phyloP scores from a whole-genome alignment of 2,329 filamentous ascomycete genomes.

The Aspergillus tanneri region DNA sequence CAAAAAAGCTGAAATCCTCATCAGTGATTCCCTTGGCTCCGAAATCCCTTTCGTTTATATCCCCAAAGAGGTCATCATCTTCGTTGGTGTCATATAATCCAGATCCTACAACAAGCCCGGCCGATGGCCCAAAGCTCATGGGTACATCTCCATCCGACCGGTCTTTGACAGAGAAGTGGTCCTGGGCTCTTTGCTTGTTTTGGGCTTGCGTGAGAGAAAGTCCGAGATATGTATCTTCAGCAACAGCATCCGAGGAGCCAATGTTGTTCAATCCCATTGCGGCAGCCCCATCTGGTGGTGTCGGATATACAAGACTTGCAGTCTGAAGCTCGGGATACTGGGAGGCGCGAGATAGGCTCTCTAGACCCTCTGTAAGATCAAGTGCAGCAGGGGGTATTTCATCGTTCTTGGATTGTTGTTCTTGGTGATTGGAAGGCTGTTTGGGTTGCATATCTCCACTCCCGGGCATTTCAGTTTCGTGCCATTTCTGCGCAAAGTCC shows the following conservation, averaged over 20 bases:
- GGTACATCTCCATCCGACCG: constrained; percentile 20
- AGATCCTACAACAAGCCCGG: constrained; percentile 35
- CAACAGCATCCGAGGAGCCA: constrained; percentile 31
- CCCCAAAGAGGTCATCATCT: constrained; percentile 59
- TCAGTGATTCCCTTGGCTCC: constrained; percentile 58
- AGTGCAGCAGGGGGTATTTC: constrained; percentile 24
- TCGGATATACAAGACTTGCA: constrained; percentile 52
- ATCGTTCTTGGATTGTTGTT: constrained; percentile 25
- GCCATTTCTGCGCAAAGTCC: constrained; percentile 45
- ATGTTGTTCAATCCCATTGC: constrained; percentile 30
- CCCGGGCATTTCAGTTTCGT: constrained; percentile 27
- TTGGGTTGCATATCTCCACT: constrained; percentile 19
- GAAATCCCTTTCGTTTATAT: constrained; percentile 56
- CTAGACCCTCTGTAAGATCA: constrained; percentile 31
- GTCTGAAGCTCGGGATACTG: constrained; percentile 43
- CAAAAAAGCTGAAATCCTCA: constrained; percentile 65
- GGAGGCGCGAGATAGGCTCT: constrained; percentile 41
- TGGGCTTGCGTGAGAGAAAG: constrained; percentile 18
- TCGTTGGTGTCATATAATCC: constrained; percentile 44
- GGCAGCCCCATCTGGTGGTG: constrained; percentile 52
- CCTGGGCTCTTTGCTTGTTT: constrained; percentile 15
- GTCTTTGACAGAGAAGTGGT: constrained; percentile 13
- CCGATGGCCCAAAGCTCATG: constrained; percentile 26
- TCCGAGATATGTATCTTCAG: constrained; percentile 30
- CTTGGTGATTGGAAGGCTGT: constrained; percentile 19